phyloP scores from a whole-genome alignment of 1,284 basidiomycete species.

The Fomes fomentarius region DNA sequence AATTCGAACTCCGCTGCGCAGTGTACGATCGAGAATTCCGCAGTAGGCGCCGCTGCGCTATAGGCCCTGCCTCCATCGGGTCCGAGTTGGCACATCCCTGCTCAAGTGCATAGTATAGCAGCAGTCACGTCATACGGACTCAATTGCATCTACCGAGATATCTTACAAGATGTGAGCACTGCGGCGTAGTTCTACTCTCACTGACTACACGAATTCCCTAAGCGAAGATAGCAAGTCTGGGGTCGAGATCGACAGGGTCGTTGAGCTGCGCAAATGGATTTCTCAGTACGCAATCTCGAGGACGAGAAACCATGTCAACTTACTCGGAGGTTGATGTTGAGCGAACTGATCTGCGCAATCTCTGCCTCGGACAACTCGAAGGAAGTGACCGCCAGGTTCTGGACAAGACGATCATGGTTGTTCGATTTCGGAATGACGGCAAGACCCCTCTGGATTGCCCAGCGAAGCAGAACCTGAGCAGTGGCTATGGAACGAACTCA shows the following conservation, averaged over 20 bases:
- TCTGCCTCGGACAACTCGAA: slow-evolving; percentile 68
- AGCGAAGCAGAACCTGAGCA: slow-evolving; percentile 74
- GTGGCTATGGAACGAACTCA: slow-evolving; percentile 38
- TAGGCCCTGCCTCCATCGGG: too few relatives aligned
- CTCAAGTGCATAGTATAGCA: too few relatives aligned
- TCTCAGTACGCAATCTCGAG: slow-evolving; percentile 4
- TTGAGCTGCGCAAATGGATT: slow-evolving; percentile 53
- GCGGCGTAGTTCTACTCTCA: neutral
- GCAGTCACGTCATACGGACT: neutral
- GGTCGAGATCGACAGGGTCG: slow-evolving; percentile 68
- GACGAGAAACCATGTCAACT: slow-evolving; percentile 24
- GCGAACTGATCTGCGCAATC: slow-evolving; percentile 56
- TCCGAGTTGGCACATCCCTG: too few relatives aligned
- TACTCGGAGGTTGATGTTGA: slow-evolving; percentile 70
- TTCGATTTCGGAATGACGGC: slow-evolving; percentile 83
- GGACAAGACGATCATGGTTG: slow-evolving; percentile 49
- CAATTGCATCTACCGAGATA: slow-evolving; percentile 10
- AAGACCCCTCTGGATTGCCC: slow-evolving; percentile 77
- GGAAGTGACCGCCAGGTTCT: slow-evolving; percentile 61
- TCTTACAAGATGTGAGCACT: slow-evolving; percentile 18
- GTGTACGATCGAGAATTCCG: slow-evolving; percentile 17
- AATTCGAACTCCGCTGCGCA: slow-evolving; percentile 31
- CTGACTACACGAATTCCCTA: slow-evolving; percentile 36
- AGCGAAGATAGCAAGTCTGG: slow-evolving; percentile 68
- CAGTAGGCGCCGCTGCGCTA: slow-evolving; percentile 14